Percentiles rank a stretch among this genome's conserved stretches.
Evolutionary conservation across 805 yeast species (phyloP).

Genomic region (Debaryomyces tyrocola): DNA sequence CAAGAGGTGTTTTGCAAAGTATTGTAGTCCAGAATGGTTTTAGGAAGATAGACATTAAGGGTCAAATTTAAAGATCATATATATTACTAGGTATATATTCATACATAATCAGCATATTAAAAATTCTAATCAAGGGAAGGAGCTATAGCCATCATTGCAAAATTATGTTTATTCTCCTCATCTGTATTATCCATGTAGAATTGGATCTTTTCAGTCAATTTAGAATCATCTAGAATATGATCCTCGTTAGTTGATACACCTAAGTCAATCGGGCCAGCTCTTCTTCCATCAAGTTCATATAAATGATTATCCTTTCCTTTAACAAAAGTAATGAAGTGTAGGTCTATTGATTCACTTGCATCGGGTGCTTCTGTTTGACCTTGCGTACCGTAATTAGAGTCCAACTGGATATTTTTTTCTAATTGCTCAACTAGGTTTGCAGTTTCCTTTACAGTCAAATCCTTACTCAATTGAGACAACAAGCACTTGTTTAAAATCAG

Average conservation of each 20-base stretch:
- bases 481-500: slow-evolving; percentile 27
- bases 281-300: slow-evolving; percentile 88
- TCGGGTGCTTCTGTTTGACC: slow-evolving; percentile 72
- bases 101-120: neutral
- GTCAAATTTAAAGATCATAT: slow-evolving; percentile 51
- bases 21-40: slow-evolving; percentile 37
- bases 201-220: slow-evolving; percentile 55
- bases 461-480: slow-evolving; percentile 12
- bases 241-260: slow-evolving; percentile 40
- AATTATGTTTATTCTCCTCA: slow-evolving; percentile 58
- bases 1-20: slow-evolving; percentile 36
- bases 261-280: slow-evolving; percentile 70
- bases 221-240: slow-evolving; percentile 55
- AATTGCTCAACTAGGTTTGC: slow-evolving; percentile 46
- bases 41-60: slow-evolving; percentile 81
- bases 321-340: slow-evolving; percentile 79
- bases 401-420: slow-evolving; percentile 42
- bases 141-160: slow-evolving; percentile 76
- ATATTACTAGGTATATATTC: neutral
- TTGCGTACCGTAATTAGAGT: slow-evolving; percentile 44
- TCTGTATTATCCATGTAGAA: slow-evolving; percentile 65
- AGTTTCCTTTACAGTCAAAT: slow-evolving; percentile 31
- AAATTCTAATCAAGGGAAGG: slow-evolving; percentile 47
- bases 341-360: slow-evolving; percentile 49
- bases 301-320: slow-evolving; percentile 56